Percentiles rank a stretch among this genome's conserved stretches.
Conservation (phyloP, 805 yeast genomes). For the Saccharomycopsis selenospora region DNA sequence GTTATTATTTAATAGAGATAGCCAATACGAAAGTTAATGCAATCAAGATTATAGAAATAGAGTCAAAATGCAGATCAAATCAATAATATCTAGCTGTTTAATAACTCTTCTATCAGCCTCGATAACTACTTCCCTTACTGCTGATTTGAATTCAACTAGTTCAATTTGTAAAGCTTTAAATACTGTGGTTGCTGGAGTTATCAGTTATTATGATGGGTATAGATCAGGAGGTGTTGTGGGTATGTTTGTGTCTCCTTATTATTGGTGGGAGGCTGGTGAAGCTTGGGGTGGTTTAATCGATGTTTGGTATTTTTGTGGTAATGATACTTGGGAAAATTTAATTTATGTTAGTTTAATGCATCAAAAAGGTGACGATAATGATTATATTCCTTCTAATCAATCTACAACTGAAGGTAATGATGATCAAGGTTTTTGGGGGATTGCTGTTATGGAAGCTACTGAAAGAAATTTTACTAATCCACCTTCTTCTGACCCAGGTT, state of each 20-base stretch:
- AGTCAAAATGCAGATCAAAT: background rate
- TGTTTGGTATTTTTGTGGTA: constrained; percentile 57
- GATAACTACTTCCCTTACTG: constrained; percentile 18
- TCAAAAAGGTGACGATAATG: constrained; percentile 58
- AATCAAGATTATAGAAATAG: too few relatives aligned
- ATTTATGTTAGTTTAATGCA: constrained; percentile 51
- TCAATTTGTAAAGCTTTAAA: constrained; percentile 54
- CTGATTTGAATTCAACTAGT: constrained; percentile 34
- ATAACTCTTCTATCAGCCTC: background rate
- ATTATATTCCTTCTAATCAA: constrained; percentile 77
- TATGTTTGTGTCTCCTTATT: constrained; percentile 65
- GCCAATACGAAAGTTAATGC: too few relatives aligned
- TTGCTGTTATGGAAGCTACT: constrained; percentile 77
- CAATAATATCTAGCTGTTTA: background rate
- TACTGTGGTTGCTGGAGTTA: constrained; percentile 50
- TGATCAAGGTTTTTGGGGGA: constrained; percentile 92
- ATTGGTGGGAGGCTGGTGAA: constrained; percentile 93
- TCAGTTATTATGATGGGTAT: constrained; percentile 60
- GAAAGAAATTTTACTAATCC: constrained; percentile 80
- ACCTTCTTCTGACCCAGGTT: constrained; percentile 46
- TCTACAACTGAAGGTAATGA: constrained; percentile 84
- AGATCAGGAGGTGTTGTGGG: constrained; percentile 62
- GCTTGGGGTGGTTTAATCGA: constrained; percentile 56
- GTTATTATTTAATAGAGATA: too few relatives aligned
- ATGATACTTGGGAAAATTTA: constrained; percentile 51